Evolutionary conservation across 2,329 filamentous ascomycete species (phyloP), one percentile per base, ranked within the genome.

Genomic region (Hysterium pulicare): DNA sequence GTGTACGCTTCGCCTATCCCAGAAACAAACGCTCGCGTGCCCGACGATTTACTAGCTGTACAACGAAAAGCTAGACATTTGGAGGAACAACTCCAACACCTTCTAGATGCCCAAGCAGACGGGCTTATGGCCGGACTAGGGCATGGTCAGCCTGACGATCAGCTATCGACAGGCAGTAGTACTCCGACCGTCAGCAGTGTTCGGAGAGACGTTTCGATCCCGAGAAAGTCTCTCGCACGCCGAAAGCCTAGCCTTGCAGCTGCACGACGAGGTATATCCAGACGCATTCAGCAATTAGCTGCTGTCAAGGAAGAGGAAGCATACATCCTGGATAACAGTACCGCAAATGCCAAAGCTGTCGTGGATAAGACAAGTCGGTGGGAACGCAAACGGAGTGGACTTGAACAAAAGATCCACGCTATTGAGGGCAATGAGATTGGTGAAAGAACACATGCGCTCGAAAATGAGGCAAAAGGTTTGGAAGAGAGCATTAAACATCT

Each of bases 251-350:
- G 82, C 0, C 70, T 90, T 11, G 73, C 74, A 21, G 75, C 76
- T 15, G 83, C 84, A 1, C 75, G 87, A n/a, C 73, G 75, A 21
- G 83, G 82, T 0, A 75, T 91, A 6, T 74, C 78, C 13, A 75
- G 73, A 38, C 76, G 79, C 37, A 85, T 90, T 61, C 70, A 74
- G 3, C 78, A 82, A 40, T 68, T 90, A 4, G 79, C 79, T 0
- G 74, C 76, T 7, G 68, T 90, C 20, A 88, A 88, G 58, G 71
- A 71, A 3, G 84, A 89, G 44, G 84, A 90, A 65, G 71, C 82
- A n/a, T 71, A 74, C 0, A 71, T 81, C 19, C 67, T 89, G 1
- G 73, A 77, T 3, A 67, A 71, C 1, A 79, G 83, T 2, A 61
- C 86, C 26, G 67, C 70, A 3, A 71, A 78, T 41, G 74, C 84